Evolutionary conservation across 176 grass and related monocot species (phyloP), one percentile per base, ranked within the genome.

Genomic region (Miscanthus lutarioriparius): DNA sequence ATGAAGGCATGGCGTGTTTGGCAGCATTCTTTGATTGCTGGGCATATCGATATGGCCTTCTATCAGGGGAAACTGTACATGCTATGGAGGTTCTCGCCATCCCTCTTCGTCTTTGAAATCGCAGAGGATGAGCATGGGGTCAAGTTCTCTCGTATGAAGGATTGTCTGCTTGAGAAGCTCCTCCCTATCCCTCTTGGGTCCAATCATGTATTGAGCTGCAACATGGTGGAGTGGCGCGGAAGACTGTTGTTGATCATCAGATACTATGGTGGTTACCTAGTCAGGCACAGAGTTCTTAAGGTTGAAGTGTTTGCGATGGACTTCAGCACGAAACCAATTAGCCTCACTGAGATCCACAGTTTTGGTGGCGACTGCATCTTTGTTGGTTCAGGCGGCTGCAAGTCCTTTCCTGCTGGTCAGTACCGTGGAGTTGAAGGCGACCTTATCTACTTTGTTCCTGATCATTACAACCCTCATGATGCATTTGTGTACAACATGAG

Each of bases 161-260:
- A 33, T 17, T 81, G 44, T 13, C 11, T 74, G 7, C 11, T 28
- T 1, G 70, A 81, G 14, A 59, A 25, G 11, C 40, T 26, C 20
- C 30, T 16, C 33, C 19, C 32, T 5, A 3, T 4, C 27, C 10
- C 72, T 33, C 16, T 35, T 33, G 28, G 16, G 17, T 1, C 16
- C 8, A 53, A 4, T 20, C 17, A 20, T 53, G 72, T 53, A 1
- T 7, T n/a, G 47, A 64, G 17, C 27, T 81, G 61, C 25, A 87
- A 87, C 26, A 40, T 87, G 59, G 85, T 81, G 12, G 70, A 35
- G 5, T 81, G 78, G 78, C 61, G 26, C 8, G 62, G 70, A 35
- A 67, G 40, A 12, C 45, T 87, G 7, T 8, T 87, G 30, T 4
- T 87, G 4, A 35, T 87, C 45, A 44, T 81, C 78, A 81, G 70